Conservation (phyloP, 2,329 filamentous ascomycete species). For the Zasmidium angulare region DNA sequence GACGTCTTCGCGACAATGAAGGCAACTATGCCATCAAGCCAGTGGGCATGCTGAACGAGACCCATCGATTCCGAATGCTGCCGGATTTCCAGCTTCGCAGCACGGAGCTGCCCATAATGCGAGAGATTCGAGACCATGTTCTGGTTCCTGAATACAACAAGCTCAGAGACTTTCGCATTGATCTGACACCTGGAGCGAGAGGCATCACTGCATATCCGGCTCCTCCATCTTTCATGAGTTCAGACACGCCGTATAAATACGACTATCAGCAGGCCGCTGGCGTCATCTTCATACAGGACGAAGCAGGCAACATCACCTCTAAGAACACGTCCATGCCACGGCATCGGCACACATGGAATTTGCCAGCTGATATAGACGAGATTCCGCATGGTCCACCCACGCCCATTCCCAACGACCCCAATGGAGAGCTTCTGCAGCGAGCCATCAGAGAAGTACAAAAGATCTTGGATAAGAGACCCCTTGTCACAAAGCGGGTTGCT, state of each 20-base stretch:
- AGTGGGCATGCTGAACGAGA: constrained; percentile 66
- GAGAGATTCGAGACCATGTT: constrained; percentile 68
- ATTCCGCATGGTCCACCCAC: constrained; percentile 63
- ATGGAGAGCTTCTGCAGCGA: constrained; percentile 54
- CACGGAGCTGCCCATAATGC: constrained; percentile 58
- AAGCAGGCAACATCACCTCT: constrained; percentile 57
- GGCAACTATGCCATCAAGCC: constrained; percentile 29
- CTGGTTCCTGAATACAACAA: constrained; percentile 64
- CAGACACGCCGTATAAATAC: constrained; percentile 48
- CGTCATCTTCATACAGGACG: constrained; percentile 62
- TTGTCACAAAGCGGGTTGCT: constrained; percentile 83
- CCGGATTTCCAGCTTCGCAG: constrained; percentile 71
- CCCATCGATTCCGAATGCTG: constrained; percentile 81
- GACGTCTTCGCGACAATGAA: constrained; percentile 31
- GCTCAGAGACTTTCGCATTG: constrained; percentile 66
- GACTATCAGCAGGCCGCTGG: constrained; percentile 84
- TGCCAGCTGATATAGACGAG: constrained; percentile 61
- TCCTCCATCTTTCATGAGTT: constrained; percentile 31
- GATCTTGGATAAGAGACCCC: constrained; percentile 70
- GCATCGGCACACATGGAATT: constrained; percentile 24
- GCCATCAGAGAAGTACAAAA: constrained; percentile 64
- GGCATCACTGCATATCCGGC: constrained; percentile 59
- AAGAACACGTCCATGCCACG: constrained; percentile 47
- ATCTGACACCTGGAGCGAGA: constrained; percentile 57
- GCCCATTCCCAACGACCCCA: constrained; percentile 34